Conservation (phyloP, 257 asterid genomes). For the Jaltomata sinuosa region DNA sequence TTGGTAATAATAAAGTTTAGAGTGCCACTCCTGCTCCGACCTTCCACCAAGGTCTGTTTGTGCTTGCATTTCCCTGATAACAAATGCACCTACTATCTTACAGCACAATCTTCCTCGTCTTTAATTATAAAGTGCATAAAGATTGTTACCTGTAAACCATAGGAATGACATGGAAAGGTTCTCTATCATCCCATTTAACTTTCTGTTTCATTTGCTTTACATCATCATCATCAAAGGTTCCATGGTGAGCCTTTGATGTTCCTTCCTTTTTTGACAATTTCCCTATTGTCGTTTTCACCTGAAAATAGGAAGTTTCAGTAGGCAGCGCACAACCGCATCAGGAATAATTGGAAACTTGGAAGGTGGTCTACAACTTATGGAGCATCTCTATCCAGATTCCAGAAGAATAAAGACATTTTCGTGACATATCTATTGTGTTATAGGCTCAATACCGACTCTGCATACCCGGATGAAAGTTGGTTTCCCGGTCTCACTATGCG, state of each 20-base stretch:
- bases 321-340: not conserved
- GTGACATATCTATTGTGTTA: not conserved
- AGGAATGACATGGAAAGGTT: constrained; percentile 46
- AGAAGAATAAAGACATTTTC: not conserved
- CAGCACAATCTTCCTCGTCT: not conserved
- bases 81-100: not conserved
- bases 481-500: constrained; percentile 21
- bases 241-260: constrained; percentile 51
- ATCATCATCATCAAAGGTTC: constrained; percentile 45
- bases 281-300: constrained; percentile 50
- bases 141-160: constrained; percentile 31
- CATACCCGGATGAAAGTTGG: constrained; percentile 46
- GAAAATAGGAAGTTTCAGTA: not conserved
- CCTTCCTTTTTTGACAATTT: constrained; percentile 52
- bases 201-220: constrained; percentile 45
- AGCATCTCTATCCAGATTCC: not conserved
- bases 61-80: constrained; percentile 34
- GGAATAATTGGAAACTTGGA: not conserved
- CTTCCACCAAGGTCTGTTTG: constrained; percentile 28
- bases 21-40: constrained; percentile 33
- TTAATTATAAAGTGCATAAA: not conserved
- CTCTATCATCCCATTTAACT: constrained; percentile 36
- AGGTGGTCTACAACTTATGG: not conserved
- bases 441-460: not conserved
- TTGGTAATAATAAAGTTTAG: constrained; percentile 27